Evolutionary conservation across 768 basidiomycete genomes (phyloP).

Genomic region (Amanita phalloides): DNA sequence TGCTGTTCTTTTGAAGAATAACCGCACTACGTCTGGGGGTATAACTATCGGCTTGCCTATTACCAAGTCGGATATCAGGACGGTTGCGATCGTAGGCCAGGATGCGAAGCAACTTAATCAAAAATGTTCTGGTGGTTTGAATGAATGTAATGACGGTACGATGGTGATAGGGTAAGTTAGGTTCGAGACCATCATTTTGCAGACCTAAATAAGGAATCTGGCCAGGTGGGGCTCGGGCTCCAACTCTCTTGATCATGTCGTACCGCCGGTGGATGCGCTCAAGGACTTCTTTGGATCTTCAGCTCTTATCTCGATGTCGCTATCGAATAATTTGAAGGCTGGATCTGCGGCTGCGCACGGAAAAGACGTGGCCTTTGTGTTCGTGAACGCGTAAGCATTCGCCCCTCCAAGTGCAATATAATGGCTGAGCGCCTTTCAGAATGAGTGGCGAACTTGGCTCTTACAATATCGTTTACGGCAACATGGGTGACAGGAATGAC

Average conservation of each 20-base stretch:
- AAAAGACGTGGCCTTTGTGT: slow-evolving; percentile 49
- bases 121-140: slow-evolving; percentile 32
- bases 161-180: slow-evolving; percentile 45
- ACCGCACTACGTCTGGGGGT: slow-evolving; percentile 25
- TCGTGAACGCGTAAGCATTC: slow-evolving; percentile 40
- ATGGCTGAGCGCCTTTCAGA: slow-evolving; percentile 12
- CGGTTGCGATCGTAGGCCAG: slow-evolving; percentile 49
- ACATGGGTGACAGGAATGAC: slow-evolving; percentile 50
- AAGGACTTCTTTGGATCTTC: slow-evolving; percentile 26
- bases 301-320: slow-evolving; percentile 28
- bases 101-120: slow-evolving; percentile 42
- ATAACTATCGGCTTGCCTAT: slow-evolving; percentile 29
- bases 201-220: neutral
- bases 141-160: slow-evolving; percentile 45
- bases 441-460: slow-evolving; percentile 42
- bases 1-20: slow-evolving; percentile 62
- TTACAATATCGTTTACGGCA: slow-evolving; percentile 53
- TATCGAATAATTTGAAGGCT: slow-evolving; percentile 30
- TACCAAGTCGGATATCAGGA: slow-evolving; percentile 36
- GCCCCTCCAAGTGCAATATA: slow-evolving; percentile 8
- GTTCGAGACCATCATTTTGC: slow-evolving; percentile 6
- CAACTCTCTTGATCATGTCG: slow-evolving; percentile 32
- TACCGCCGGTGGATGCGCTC: slow-evolving; percentile 38
- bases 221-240: slow-evolving; percentile 41
- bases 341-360: slow-evolving; percentile 29